Conservation (phyloP, 768 basidiomycete genomes). For the Boletus bicolor region DNA sequence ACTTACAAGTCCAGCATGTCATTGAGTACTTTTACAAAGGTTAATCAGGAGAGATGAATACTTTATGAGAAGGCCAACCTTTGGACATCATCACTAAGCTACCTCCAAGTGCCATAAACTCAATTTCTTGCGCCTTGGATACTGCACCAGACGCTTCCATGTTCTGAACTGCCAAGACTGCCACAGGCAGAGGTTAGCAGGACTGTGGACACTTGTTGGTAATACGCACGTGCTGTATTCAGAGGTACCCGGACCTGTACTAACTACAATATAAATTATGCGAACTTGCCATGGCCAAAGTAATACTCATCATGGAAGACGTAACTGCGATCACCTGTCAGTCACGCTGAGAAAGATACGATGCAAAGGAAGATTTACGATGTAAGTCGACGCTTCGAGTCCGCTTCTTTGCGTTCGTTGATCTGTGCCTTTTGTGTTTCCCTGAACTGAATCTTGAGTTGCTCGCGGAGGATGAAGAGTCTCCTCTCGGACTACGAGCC, state of each 20-base stretch:
- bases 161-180: constrained; percentile 85
- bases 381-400: constrained; percentile 78
- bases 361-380: constrained; percentile 50
- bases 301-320: constrained; percentile 70
- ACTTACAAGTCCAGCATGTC: constrained; percentile 79
- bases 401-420: constrained; percentile 69
- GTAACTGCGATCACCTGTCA: constrained; percentile 42
- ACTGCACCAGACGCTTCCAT: constrained; percentile 79
- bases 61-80: constrained; percentile 38
- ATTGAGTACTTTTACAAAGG: constrained; percentile 54
- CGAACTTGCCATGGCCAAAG: constrained; percentile 4
- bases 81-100: constrained; percentile 88
- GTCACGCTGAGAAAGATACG: constrained; percentile 3
- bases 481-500: constrained; percentile 47
- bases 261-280: constrained; percentile 16
- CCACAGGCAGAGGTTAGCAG: constrained; percentile 2
- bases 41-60: constrained; percentile 1
- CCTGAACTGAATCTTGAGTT: constrained; percentile 70
- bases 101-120: constrained; percentile 82
- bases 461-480: constrained; percentile 65
- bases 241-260: constrained; percentile 76
- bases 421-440: constrained; percentile 73
- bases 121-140: constrained; percentile 73
- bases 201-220: not conserved
- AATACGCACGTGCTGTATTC: constrained; percentile 59